A percentile compares a stretch with the other conserved stretches of the same genome.
phyloP scores from a whole-genome alignment of 805 yeast genomes.

The Candida lessepsii region DNA sequence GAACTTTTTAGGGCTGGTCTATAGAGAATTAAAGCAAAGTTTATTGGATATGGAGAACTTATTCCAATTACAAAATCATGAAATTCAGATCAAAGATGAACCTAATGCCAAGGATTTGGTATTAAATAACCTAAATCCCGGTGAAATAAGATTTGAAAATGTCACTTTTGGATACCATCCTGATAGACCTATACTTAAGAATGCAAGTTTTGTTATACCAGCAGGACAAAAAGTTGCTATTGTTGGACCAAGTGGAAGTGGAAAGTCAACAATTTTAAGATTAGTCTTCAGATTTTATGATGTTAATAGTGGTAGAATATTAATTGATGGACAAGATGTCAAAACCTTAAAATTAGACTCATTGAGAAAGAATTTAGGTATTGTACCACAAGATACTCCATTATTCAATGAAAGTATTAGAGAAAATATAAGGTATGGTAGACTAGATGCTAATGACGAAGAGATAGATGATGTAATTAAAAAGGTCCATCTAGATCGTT shows the following conservation, averaged over 20 bases:
- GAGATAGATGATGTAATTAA: constrained; percentile 65
- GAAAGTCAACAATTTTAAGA: constrained; percentile 85
- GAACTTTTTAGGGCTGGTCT: constrained; percentile 92
- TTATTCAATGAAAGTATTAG: constrained; percentile 85
- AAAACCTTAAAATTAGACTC: constrained; percentile 71
- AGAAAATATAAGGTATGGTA: constrained; percentile 87
- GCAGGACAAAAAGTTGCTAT: constrained; percentile 90
- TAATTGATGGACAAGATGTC: constrained; percentile 88
- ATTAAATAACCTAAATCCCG: constrained; percentile 47
- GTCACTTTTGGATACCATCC: constrained; percentile 92
- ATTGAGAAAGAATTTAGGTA: constrained; percentile 73
- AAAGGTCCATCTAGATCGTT: constrained; percentile 64
- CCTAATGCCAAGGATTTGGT: constrained; percentile 62
- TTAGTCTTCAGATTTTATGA: constrained; percentile 89
- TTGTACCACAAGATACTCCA: constrained; percentile 98
- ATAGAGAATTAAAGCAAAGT: constrained; percentile 90
- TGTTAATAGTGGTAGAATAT: constrained; percentile 69
- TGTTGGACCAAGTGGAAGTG: constrained; percentile 96
- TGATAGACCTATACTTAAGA: constrained; percentile 77
- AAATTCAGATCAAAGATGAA: constrained; percentile 61
- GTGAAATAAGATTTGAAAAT: constrained; percentile 84
- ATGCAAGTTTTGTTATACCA: constrained; percentile 82
- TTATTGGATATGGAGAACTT: constrained; percentile 93
- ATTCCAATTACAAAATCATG: constrained; percentile 77
- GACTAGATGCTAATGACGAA: constrained; percentile 66